Evolutionary conservation across 2,329 filamentous ascomycete genomes (phyloP), one percentile per base, ranked within the genome.

Genomic region (Cordyceps pruinosa): DNA sequence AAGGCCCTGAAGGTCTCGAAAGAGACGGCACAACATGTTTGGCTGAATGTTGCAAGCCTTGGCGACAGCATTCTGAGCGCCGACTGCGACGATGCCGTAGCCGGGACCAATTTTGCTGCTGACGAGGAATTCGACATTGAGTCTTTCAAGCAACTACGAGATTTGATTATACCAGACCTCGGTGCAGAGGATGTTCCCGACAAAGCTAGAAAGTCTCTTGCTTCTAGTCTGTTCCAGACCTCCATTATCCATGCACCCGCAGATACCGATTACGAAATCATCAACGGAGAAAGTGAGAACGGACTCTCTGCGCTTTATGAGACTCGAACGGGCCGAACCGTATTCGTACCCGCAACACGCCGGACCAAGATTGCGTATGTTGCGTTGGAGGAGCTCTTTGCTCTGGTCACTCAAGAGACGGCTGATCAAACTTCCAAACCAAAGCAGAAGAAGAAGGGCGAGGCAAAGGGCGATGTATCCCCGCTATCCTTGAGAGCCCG

Each of bases 41-140:
- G 90, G 90, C 72, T 79, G 19, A 79, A 78, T 8, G 81, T 91
- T 51, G 80, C 88, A 15, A 76, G 75, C 10, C 82, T 90, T 48
- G 78, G 80, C 7, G 82, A 85, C 58, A 86, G 86, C n/a, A 85
- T 93, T 59, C 78, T 89, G 34, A 79, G 79, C 23, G 88, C 88
- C 3, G 81, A 86, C 51, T 83, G 82, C 53, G 72, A 74, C 56
- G 69, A 70, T 52, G 77, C 78, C 34, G 66, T 75, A 15, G 68
- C 74, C 8, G 71, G 69, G 2, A 68, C 78, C 1, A 70, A 78
- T 59, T 77, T 92, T 35, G 69, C 74, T 3, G 76, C 77, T 9
- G 93, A 99, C 65, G 86, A 97, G 71, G 71, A 77, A 1, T 95
- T 95, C 65, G 94, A 99, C 68, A 88, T 96, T 19, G 66, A 74